phyloP scores from a whole-genome alignment of 2,329 filamentous ascomycete species.

The Nigrograna mackinnonii region DNA sequence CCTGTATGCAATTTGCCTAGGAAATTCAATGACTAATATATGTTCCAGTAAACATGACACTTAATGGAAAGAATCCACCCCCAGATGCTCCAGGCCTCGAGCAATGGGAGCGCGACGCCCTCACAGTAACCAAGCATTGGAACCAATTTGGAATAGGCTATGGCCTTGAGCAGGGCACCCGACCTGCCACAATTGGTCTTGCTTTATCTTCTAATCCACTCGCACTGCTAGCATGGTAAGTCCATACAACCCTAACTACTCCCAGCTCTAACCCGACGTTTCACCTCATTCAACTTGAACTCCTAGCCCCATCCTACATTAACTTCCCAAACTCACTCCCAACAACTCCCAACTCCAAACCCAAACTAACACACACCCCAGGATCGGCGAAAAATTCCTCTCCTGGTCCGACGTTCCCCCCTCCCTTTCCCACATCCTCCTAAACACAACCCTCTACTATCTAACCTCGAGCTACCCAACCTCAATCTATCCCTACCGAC shows the following conservation, averaged over 20 bases:
- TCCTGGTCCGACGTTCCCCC: slow-evolving; percentile 56
- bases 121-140: slow-evolving; percentile 34
- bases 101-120: slow-evolving; percentile 17
- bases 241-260: not conserved
- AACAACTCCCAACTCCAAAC: slow-evolving; percentile 1
- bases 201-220: slow-evolving; percentile 59
- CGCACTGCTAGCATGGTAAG: slow-evolving; percentile 59
- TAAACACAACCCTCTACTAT: slow-evolving; percentile 60
- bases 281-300: not conserved
- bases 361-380: slow-evolving; percentile 10
- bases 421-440: slow-evolving; percentile 52
- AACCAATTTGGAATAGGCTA: slow-evolving; percentile 53
- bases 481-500: slow-evolving; percentile 56
- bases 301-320: slow-evolving; percentile 1
- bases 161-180: slow-evolving; percentile 56
- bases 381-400: slow-evolving; percentile 61
- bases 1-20: not conserved
- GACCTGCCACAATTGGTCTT: slow-evolving; percentile 61
- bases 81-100: slow-evolving; percentile 21
- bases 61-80: not conserved
- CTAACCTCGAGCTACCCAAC: slow-evolving; percentile 54
- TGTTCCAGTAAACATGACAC: slow-evolving; percentile 32
- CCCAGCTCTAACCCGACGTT: not conserved
- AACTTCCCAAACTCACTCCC: not conserved
- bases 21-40: not conserved